A percentile compares a stretch with the other conserved stretches of the same genome.
Conservation (phyloP, 1,284 basidiomycete genomes). For the Ceratobasidium sp. region DNA sequence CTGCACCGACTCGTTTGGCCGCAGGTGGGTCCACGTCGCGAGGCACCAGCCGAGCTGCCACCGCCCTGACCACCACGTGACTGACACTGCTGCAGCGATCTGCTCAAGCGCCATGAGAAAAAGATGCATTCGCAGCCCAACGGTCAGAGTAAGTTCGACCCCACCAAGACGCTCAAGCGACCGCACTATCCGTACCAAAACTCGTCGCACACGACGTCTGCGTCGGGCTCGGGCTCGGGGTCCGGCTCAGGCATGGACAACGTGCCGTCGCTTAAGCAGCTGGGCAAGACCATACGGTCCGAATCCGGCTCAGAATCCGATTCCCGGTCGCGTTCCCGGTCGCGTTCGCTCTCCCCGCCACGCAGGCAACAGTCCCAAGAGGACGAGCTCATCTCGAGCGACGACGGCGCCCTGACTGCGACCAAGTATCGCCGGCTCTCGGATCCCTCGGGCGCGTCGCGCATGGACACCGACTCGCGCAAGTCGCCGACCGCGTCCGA, state of each 20-base stretch:
- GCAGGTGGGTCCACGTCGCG: slow-evolving; percentile 63
- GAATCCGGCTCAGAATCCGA: slow-evolving; percentile 27
- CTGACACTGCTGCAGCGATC: slow-evolving; percentile 20
- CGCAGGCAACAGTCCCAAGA: slow-evolving; percentile 15
- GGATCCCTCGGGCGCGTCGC: slow-evolving; percentile 18
- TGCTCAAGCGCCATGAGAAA: slow-evolving; percentile 29
- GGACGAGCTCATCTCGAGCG: slow-evolving; percentile 38
- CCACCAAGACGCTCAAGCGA: slow-evolving; percentile 10
- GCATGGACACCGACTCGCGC: slow-evolving; percentile 37
- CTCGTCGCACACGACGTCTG: slow-evolving; percentile 20
- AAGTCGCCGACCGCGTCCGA: slow-evolving; percentile 14
- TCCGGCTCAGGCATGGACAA: slow-evolving; percentile 26
- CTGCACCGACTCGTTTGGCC: slow-evolving; percentile 87
- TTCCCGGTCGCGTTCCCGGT: slow-evolving; percentile 16
- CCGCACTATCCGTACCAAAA: slow-evolving; percentile 24
- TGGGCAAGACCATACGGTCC: slow-evolving; percentile 9
- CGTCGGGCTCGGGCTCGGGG: slow-evolving; percentile 21
- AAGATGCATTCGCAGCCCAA: slow-evolving; percentile 28
- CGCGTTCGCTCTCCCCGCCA: slow-evolving; percentile 26
- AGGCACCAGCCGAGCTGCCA: slow-evolving; percentile 13
- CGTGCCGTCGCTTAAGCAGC: slow-evolving; percentile 17
- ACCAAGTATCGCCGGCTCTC: slow-evolving; percentile 28
- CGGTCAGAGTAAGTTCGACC: slow-evolving; percentile 21
- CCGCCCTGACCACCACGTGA: slow-evolving; percentile 8
- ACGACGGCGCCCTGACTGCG: slow-evolving; percentile 12